Evolutionary conservation across 495 filamentous ascomycete species (phyloP).

Genomic region (Podospora comata): DNA sequence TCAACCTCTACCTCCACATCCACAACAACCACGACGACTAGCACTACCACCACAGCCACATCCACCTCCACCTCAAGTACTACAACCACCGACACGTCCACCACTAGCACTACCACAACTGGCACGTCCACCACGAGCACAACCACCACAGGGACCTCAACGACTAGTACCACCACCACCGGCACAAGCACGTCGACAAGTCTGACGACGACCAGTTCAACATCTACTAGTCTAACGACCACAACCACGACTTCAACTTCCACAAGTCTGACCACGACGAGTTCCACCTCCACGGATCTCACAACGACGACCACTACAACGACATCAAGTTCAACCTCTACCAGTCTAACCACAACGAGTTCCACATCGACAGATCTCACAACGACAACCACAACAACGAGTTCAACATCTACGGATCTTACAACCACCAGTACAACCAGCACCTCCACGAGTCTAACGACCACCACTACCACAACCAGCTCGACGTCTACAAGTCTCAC

Average conservation of each 20-base stretch:
- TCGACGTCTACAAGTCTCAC: neutral
- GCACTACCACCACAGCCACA: neutral
- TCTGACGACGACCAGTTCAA: neutral
- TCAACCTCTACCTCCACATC: neutral
- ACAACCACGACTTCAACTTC: neutral
- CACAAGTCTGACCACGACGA: neutral
- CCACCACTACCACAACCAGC: neutral
- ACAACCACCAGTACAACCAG: neutral
- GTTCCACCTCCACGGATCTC: neutral
- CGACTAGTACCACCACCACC: neutral
- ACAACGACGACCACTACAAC: constrained; percentile 4
- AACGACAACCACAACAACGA: neutral
- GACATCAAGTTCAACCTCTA: neutral
- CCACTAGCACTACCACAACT: neutral
- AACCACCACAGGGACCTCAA: neutral
- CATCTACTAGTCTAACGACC: neutral
- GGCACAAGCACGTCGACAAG: neutral
- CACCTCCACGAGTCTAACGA: neutral
- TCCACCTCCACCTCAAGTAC: neutral
- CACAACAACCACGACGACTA: neutral
- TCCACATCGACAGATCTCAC: neutral
- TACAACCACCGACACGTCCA: neutral
- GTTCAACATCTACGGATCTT: neutral
- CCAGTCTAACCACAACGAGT: neutral
- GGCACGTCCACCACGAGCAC: constrained; percentile 1